Evolutionary conservation across 1,284 basidiomycete genomes (phyloP).

Genomic region (Rhizoctonia solani): DNA sequence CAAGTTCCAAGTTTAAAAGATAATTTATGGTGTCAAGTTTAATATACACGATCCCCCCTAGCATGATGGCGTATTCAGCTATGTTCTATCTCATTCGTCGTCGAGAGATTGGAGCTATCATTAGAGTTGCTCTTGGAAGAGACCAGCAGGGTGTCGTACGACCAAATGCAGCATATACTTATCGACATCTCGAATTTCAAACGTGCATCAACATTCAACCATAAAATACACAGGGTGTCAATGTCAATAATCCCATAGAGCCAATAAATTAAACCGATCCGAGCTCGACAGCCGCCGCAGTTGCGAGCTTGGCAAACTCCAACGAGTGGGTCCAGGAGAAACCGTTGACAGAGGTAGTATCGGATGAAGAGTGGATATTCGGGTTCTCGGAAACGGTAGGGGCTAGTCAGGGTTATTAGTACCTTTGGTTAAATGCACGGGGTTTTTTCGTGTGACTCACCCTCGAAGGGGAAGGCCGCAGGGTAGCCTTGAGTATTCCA

Average conservation of each 20-base stretch:
- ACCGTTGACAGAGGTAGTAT: conserved; percentile 56
- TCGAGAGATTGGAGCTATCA: too few relatives aligned
- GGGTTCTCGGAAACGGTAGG: conserved; percentile 42
- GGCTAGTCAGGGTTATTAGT: conserved; percentile 41
- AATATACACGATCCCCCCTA: too few relatives aligned
- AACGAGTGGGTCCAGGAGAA: conserved; percentile 54
- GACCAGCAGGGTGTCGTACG: too few relatives aligned
- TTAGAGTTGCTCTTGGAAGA: too few relatives aligned
- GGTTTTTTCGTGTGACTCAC: background rate
- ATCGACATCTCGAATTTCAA: too few relatives aligned
- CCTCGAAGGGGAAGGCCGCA: conserved; percentile 48
- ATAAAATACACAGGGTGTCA: background rate
- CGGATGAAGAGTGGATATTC: conserved; percentile 55
- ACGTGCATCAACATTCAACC: too few relatives aligned
- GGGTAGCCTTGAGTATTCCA: conserved; percentile 53
- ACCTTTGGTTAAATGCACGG: conserved; percentile 40
- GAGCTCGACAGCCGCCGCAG: conserved; percentile 55
- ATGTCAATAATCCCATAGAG: background rate
- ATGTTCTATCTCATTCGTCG: too few relatives aligned
- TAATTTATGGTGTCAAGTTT: too few relatives aligned
- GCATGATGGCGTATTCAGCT: too few relatives aligned
- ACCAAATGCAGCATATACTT: too few relatives aligned
- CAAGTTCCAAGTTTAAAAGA: too few relatives aligned
- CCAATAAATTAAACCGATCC: conserved; percentile 43
- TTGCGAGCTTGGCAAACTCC: conserved; percentile 56